These are phyloP conservation scores for Candida loeiensis DNA, from an alignment of 805 yeast genomes.

Conservation along the genomic window DNA sequence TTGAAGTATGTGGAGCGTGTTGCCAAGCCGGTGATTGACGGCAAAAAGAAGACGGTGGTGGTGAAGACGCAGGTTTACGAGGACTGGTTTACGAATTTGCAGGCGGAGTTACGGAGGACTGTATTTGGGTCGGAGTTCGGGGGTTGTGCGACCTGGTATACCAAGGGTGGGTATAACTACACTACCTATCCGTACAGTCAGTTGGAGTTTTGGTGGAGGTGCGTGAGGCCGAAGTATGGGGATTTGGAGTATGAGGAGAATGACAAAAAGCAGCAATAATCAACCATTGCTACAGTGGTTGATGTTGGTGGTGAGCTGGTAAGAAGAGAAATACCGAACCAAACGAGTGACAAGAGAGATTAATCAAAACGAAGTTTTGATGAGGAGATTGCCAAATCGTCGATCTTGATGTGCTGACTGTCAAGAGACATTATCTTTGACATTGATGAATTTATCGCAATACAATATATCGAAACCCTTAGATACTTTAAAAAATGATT, in stretches of 20 bases:
- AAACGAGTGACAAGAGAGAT: too few relatives aligned
- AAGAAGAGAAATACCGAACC: too few relatives aligned
- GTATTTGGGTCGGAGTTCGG: conserved; percentile 39
- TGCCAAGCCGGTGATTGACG: conserved; percentile 25
- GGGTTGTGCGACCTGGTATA: conserved; percentile 42
- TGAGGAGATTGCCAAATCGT: too few relatives aligned
- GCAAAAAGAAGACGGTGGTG: conserved; percentile 23
- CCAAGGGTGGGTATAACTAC: conserved; percentile 24
- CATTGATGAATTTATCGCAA: too few relatives aligned
- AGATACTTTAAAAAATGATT: too few relatives aligned
- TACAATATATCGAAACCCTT: too few relatives aligned
- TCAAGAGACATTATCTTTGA: too few relatives aligned
- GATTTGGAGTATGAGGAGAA: conserved; percentile 18
- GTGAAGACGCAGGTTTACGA: conserved; percentile 33
- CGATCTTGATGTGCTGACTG: too few relatives aligned
- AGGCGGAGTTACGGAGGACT: conserved; percentile 21
- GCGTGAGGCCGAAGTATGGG: conserved; percentile 22
- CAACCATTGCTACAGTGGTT: background rate
- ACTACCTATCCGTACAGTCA: conserved; percentile 39
- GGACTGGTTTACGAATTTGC: conserved; percentile 30
- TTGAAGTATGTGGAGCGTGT: conserved; percentile 22
- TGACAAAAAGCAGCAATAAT: conserved; percentile 3
- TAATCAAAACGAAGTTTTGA: too few relatives aligned
- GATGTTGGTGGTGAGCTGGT: too few relatives aligned
- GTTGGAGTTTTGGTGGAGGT: conserved; percentile 26